Evolutionary conservation across 2,329 filamentous ascomycete genomes (phyloP), one percentile per base, ranked within the genome.

Genomic region (Leptoxyphium fumago): DNA sequence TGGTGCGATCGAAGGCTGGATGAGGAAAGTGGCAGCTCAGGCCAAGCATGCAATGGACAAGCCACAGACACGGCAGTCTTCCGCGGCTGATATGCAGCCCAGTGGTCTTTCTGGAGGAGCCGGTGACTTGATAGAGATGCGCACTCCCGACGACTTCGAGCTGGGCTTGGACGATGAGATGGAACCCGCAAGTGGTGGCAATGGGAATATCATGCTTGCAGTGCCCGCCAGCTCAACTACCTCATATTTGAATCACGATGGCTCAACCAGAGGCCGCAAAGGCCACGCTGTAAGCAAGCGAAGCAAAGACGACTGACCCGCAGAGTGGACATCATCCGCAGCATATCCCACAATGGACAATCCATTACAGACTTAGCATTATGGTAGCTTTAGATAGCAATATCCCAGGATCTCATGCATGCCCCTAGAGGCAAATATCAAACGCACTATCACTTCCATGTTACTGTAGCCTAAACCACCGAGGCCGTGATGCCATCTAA

Each of bases 1-100:
- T 1, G 82, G 85, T 5, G 82, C 83, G 2, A 80, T 96, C 28
- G 91, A 96, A 64, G 82, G 80, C 1, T 98, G 91, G 87, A 70
- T 96, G 46, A 74, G 88, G 47, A 85, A 86, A 49, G 79, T 94
- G 32, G 85, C 86, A 47, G 69, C 73, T 5, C 80, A 80, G 56
- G 71, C 74, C 4, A 64, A 59, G 36, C 61, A 43, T 9, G 51
- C 48, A 9, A 47, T 52, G 43, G 46, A 50, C 29, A 43, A 46
- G 9, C 43, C 49, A 5, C 49, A 28, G 38, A 11, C 38, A 3
- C 11, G 14, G 38, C 38, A 6, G 13, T 14, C 11, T 14, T 15
- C 32, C 11, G 38, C 3, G 4, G 14, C 18, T 5, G 17, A 21
- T 11, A 18, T 40, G 18, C 13, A 18, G 13, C 13, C 14, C 18